These are phyloP conservation scores for Hypomyces rosellus DNA, from an alignment of 2,329 filamentous ascomycete genomes.

Conservation along the genomic window DNA sequence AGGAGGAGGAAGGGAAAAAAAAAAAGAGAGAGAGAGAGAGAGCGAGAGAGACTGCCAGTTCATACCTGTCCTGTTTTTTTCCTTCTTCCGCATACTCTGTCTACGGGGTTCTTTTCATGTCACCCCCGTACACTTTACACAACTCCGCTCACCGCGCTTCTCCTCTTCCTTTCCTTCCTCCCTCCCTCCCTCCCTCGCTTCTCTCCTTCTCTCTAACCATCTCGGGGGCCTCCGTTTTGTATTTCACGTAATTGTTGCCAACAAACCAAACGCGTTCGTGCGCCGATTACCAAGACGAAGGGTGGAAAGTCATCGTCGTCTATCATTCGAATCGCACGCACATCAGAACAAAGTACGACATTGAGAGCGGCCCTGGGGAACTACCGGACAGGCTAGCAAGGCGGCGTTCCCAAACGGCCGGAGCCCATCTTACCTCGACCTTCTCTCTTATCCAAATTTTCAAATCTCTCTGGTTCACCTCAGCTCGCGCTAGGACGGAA, in stretches of 20 bases:
- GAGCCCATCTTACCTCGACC: neutral
- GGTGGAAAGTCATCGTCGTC: no score
- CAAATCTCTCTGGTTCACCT: slow-evolving; percentile 1
- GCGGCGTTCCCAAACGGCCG: slow-evolving; percentile 5
- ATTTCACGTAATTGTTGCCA: no score
- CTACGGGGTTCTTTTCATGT: neutral
- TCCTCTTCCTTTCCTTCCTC: neutral
- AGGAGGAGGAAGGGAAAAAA: neutral
- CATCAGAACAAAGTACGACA: neutral
- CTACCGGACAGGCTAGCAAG: neutral
- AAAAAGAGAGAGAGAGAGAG: neutral
- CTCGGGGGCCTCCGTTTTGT: no score
- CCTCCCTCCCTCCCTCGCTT: no score
- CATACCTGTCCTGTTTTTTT: slow-evolving; percentile 1
- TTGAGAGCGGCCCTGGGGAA: neutral
- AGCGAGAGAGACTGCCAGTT: neutral
- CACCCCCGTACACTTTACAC: slow-evolving; percentile 1
- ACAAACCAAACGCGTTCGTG: no score
- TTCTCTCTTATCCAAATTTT: neutral
- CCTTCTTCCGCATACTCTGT: neutral
- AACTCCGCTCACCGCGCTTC: slow-evolving; percentile 6
- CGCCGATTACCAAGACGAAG: no score
- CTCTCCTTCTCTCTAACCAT: no score
- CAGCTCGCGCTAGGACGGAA: slow-evolving; percentile 22
- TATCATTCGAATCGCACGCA: no score